Evolutionary conservation across 2,329 filamentous ascomycete genomes (phyloP).

Genomic region (Curvularia eragrostidis): DNA sequence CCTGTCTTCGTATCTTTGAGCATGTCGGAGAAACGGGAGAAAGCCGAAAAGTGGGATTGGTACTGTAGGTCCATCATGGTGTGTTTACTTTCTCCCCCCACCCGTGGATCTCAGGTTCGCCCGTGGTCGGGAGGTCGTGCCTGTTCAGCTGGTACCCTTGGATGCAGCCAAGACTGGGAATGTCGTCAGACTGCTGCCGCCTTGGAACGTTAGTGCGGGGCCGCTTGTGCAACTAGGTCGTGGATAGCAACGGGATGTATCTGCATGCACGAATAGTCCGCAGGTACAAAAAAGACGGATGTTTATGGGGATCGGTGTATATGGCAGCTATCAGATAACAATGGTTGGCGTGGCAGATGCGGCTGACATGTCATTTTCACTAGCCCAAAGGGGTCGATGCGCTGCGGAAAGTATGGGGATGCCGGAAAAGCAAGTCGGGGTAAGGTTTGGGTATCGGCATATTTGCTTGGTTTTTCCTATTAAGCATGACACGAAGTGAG

Average conservation of each 20-base stretch:
- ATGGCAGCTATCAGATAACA: neutral
- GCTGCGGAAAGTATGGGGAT: slow-evolving; percentile 11
- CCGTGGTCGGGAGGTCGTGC: neutral
- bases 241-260: neutral
- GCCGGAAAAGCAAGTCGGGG: slow-evolving; percentile 16
- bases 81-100: neutral
- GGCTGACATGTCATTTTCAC: slow-evolving; percentile 16
- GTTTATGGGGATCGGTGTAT: slow-evolving; percentile 9
- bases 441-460: slow-evolving; percentile 9
- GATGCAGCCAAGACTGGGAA: slow-evolving; percentile 1
- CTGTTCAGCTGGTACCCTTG: neutral
- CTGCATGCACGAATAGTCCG: neutral
- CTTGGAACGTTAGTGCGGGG: slow-evolving; percentile 8
- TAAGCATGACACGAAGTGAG: slow-evolving; percentile 11
- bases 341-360: slow-evolving; percentile 9
- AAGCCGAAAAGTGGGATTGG: slow-evolving; percentile 21
- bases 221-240: slow-evolving; percentile 7
- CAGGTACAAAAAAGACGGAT: neutral
- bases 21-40: slow-evolving; percentile 23
- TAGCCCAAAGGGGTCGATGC: slow-evolving; percentile 11
- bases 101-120: neutral
- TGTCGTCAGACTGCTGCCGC: slow-evolving; percentile 10
- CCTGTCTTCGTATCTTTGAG: slow-evolving; percentile 25
- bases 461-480: slow-evolving; percentile 12
- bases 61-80: slow-evolving; percentile 19